A percentile compares a stretch with the other conserved stretches of the same genome.
phyloP scores from a whole-genome alignment of 148 eudicot species.

The Arbutus unedo region DNA sequence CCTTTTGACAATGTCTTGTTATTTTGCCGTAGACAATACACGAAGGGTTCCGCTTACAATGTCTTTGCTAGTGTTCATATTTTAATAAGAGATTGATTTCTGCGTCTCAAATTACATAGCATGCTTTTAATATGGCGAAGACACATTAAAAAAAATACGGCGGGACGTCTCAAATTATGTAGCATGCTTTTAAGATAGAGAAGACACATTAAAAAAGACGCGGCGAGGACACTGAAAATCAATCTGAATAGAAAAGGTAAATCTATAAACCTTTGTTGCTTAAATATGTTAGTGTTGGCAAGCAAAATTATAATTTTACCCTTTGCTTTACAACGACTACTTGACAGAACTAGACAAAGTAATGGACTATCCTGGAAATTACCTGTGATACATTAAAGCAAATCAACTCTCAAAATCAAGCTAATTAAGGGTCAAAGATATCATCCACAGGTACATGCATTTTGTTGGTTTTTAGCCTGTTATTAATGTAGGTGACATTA shows the following conservation, averaged over 20 bases:
- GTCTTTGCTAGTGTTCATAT: too few relatives aligned
- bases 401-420: neutral
- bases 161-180: neutral
- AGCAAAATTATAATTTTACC: neutral
- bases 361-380: neutral
- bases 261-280: neutral
- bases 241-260: neutral
- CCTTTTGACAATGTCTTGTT: too few relatives aligned
- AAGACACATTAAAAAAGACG: neutral
- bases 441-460: neutral
- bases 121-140: neutral
- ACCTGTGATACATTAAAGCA: neutral
- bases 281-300: neutral
- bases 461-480: neutral
- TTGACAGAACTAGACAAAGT: neutral
- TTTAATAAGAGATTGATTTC: too few relatives aligned
- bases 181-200: neutral
- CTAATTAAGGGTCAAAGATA: neutral
- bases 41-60: too few relatives aligned
- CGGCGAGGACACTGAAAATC: neutral
- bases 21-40: too few relatives aligned
- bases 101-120: neutral
- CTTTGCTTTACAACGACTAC: neutral
- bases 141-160: too few relatives aligned
- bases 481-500: neutral